A percentile compares a stretch with the other conserved stretches of the same genome.
phyloP scores from a whole-genome alignment of 768 basidiomycete genomes.

The Hericium alpestre region DNA sequence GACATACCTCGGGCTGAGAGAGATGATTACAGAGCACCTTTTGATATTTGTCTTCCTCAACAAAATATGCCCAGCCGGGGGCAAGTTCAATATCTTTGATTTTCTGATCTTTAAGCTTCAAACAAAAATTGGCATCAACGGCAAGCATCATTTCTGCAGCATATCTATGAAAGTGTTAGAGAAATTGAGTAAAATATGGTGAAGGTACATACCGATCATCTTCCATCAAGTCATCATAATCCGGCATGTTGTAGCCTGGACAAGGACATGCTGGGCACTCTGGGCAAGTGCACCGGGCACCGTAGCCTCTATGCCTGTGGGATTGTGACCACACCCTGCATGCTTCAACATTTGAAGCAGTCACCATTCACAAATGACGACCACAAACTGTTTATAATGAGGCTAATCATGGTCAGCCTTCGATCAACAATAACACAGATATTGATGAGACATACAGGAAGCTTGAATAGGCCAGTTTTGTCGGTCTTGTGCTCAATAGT shows the following conservation, averaged over 20 bases:
- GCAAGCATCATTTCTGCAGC: background rate
- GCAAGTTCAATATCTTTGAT: background rate
- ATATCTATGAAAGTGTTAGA: too few relatives aligned
- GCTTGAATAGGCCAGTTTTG: background rate
- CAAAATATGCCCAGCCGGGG: background rate
- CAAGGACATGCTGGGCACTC: slow-evolving; percentile 9
- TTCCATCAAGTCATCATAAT: too few relatives aligned
- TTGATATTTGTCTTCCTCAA: background rate
- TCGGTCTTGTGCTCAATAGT: background rate
- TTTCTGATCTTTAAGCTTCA: background rate
- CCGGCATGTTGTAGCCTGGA: slow-evolving; percentile 2
- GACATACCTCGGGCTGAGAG: background rate
- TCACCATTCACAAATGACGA: slow-evolving; percentile 1
- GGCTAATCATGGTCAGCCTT: background rate
- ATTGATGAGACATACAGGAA: background rate
- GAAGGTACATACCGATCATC: too few relatives aligned
- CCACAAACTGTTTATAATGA: background rate
- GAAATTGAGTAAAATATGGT: too few relatives aligned
- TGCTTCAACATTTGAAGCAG: slow-evolving; percentile 1
- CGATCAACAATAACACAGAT: background rate
- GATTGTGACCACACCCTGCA: background rate
- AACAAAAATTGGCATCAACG: slow-evolving; percentile 16
- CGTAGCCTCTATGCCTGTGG: background rate
- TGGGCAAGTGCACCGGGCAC: background rate
- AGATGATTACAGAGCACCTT: background rate